A percentile compares a stretch with the other conserved stretches of the same genome.
Evolutionary conservation across 345 rosid genomes (phyloP).

Genomic region (Eucalyptus tenuipes): DNA sequence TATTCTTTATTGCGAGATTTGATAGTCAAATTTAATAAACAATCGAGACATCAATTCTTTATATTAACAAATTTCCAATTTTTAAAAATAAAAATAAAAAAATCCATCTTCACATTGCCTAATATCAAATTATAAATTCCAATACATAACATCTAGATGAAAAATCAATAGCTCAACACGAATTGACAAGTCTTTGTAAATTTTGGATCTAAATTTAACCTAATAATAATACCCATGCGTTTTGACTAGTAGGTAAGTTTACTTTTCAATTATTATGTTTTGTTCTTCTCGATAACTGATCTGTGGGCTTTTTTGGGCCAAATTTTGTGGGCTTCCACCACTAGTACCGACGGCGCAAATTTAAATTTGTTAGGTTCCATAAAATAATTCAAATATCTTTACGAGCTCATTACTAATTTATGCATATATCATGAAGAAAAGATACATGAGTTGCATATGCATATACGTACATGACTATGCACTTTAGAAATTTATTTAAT

Average conservation of each 20-base stretch:
- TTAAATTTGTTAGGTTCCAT: not conserved
- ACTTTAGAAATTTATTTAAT: not conserved
- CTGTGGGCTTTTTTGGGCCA: not conserved
- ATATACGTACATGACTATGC: not conserved
- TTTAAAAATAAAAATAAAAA: too few species aligned
- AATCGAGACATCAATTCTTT: not conserved
- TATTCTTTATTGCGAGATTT: not conserved
- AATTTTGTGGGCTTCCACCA: not conserved
- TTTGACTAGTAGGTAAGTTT: not conserved
- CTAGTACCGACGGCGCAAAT: not conserved
- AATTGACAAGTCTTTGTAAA: not conserved
- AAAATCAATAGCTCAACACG: not conserved
- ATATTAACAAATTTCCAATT: not conserved
- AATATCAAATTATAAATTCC: not conserved
- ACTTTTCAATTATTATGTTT: not conserved
- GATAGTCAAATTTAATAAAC: not conserved
- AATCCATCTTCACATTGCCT: not conserved
- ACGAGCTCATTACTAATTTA: not conserved
- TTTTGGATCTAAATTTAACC: not conserved
- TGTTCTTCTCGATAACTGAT: not conserved
- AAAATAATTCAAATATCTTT: not conserved
- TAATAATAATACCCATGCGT: not conserved
- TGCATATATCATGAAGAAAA: not conserved
- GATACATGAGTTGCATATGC: not conserved
- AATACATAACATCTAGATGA: not conserved